Percentiles rank a stretch among this genome's conserved stretches.
These are phyloP conservation scores for Candida orba DNA, from an alignment of 805 yeast genomes.

Conservation along the genomic window DNA sequence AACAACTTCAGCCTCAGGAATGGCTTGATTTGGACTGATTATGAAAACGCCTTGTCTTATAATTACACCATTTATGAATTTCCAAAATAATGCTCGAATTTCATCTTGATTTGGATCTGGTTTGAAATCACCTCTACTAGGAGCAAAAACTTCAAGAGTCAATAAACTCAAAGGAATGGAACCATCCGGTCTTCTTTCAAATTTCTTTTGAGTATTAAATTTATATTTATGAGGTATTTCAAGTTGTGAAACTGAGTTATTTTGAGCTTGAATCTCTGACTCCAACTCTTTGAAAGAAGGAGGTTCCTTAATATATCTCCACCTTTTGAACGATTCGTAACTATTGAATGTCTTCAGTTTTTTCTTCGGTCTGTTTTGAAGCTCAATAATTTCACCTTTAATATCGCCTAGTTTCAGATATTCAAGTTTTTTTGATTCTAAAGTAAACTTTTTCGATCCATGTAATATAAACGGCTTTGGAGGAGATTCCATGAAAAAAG, in stretches of 20 bases:
- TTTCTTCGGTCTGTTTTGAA: background rate
- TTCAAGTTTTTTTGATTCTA: constrained; percentile 33
- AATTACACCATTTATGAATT: constrained; percentile 38
- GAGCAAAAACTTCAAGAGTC: constrained; percentile 61
- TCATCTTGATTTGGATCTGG: constrained; percentile 68
- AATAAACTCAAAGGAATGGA: constrained; percentile 49
- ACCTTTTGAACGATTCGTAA: constrained; percentile 12
- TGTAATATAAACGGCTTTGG: constrained; percentile 48
- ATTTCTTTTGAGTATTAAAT: constrained; percentile 28
- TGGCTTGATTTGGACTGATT: constrained; percentile 15
- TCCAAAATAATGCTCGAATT: constrained; percentile 57
- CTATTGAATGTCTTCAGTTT: background rate
- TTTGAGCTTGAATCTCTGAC: background rate
- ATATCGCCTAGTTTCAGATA: constrained; percentile 26
- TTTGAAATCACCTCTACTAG: constrained; percentile 36
- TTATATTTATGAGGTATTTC: constrained; percentile 38
- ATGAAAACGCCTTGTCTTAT: constrained; percentile 33
- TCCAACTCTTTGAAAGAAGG: constrained; percentile 39
- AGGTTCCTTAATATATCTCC: constrained; percentile 43
- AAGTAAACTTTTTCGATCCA: constrained; percentile 57
- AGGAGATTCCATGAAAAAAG: constrained; percentile 47
- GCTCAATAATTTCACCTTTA: constrained; percentile 8
- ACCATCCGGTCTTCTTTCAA: constrained; percentile 31
- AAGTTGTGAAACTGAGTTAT: constrained; percentile 39
- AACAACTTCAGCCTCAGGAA: background rate